phyloP scores from a whole-genome alignment of 2,329 filamentous ascomycete species.

The Colletotrichum horii region DNA sequence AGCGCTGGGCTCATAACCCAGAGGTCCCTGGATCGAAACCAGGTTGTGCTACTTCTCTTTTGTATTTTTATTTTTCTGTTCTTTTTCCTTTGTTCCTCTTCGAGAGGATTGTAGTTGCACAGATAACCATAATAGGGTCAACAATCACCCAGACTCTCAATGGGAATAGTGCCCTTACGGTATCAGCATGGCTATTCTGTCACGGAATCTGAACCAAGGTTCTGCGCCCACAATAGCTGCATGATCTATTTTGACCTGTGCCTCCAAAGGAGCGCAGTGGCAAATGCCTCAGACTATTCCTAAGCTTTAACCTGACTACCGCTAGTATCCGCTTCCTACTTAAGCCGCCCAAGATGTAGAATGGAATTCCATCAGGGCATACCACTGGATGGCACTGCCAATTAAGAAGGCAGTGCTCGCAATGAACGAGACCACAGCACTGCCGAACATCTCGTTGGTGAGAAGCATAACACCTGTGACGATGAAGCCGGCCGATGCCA shows the following conservation, averaged over 20 bases:
- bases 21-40: conserved; percentile 19
- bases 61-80: background rate
- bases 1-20: conserved; percentile 21
- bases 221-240: background rate
- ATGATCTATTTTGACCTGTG: background rate
- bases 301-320: background rate
- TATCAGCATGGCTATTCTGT: background rate
- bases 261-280: background rate
- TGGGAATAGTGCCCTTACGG: background rate
- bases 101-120: too few species aligned
- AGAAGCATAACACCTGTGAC: background rate
- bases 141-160: background rate
- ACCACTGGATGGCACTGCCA: background rate
- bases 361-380: background rate
- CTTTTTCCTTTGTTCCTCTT: background rate
- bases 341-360: background rate
- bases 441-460: background rate
- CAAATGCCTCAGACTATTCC: background rate
- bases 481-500: background rate
- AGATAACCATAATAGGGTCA: too few species aligned
- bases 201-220: background rate
- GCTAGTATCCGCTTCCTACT: accelerated
- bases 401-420: background rate
- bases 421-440: background rate
- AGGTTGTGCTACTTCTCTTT: background rate